These are phyloP conservation scores for Solanum medicagineum DNA, from an alignment of 257 asterid species.

Conservation along the genomic window DNA sequence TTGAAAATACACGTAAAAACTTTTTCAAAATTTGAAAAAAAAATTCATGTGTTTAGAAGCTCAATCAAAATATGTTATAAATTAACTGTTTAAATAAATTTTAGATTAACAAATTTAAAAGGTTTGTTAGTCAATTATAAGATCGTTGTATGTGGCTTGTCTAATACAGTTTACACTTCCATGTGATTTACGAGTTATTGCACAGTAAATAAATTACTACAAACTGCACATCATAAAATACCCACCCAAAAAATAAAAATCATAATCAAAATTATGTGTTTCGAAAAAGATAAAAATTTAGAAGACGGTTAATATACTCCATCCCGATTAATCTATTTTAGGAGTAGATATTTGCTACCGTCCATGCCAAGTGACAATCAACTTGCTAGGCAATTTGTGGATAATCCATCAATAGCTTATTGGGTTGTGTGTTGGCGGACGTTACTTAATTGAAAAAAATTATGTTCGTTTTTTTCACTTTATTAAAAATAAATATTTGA, in stretches of 20 bases:
- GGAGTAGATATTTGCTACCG: neutral
- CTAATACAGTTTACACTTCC: too few species aligned
- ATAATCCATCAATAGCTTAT: neutral
- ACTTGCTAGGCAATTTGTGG: neutral
- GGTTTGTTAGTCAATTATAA: too few species aligned
- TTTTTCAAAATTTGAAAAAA: too few species aligned
- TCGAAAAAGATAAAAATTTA: neutral
- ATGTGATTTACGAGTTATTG: too few species aligned
- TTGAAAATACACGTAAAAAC: too few species aligned
- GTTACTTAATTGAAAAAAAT: neutral
- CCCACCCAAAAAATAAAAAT: too few species aligned
- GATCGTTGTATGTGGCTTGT: too few species aligned
- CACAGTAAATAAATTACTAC: too few species aligned
- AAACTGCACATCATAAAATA: too few species aligned
- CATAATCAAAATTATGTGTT: too few species aligned
- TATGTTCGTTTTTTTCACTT: too few species aligned
- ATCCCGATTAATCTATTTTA: neutral
- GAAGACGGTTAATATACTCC: rapidly evolving
- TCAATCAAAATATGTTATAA: neutral
- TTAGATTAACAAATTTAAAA: neutral
- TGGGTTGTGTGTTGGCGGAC: neutral
- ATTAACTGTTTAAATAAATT: neutral
- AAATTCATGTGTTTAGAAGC: neutral
- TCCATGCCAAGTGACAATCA: neutral
- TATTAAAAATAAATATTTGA: too few species aligned